A percentile compares a stretch with the other conserved stretches of the same genome.
Conservation (phyloP, 805 yeast species). For the Barnettozyma sp. region DNA sequence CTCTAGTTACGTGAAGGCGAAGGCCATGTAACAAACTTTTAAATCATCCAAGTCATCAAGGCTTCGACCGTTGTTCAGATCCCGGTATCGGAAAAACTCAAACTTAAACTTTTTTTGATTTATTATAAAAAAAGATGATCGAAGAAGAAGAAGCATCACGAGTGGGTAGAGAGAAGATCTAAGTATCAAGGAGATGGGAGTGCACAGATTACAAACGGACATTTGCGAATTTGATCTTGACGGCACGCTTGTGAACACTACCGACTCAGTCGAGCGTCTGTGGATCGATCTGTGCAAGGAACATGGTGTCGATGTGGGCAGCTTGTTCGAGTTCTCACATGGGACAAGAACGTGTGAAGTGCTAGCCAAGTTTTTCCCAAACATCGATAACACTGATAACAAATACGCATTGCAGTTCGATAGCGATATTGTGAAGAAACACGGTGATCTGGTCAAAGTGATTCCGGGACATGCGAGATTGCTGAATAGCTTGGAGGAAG, state of each 20-base stretch:
- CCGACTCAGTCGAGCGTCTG: conserved; percentile 74
- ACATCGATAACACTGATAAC: conserved; percentile 58
- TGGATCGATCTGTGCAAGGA: conserved; percentile 73
- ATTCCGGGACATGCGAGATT: conserved; percentile 71
- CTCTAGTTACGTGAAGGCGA: too few species aligned
- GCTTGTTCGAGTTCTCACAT: conserved; percentile 34
- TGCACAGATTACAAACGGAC: conserved; percentile 17
- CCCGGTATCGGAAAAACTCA: too few species aligned
- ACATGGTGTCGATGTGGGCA: conserved; percentile 58
- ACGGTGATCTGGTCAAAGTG: conserved; percentile 66
- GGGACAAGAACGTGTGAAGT: conserved; percentile 83
- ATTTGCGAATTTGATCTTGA: conserved; percentile 67
- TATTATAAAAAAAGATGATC: too few species aligned
- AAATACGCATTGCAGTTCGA: conserved; percentile 54
- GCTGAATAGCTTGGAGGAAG: conserved; percentile 46
- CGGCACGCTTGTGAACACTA: conserved; percentile 81
- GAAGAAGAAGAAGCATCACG: too few species aligned
- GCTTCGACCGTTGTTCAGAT: too few species aligned
- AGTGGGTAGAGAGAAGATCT: too few species aligned
- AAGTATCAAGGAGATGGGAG: conserved; percentile 17
- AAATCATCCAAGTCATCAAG: too few species aligned
- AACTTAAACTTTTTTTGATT: too few species aligned
- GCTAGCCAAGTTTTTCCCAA: conserved; percentile 66
- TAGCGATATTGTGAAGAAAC: conserved; percentile 60
- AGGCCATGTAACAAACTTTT: too few species aligned